Base-by-base conservation (phyloP, 345 rosid genomes). In the Eucalyptus pauciflora region DNA sequence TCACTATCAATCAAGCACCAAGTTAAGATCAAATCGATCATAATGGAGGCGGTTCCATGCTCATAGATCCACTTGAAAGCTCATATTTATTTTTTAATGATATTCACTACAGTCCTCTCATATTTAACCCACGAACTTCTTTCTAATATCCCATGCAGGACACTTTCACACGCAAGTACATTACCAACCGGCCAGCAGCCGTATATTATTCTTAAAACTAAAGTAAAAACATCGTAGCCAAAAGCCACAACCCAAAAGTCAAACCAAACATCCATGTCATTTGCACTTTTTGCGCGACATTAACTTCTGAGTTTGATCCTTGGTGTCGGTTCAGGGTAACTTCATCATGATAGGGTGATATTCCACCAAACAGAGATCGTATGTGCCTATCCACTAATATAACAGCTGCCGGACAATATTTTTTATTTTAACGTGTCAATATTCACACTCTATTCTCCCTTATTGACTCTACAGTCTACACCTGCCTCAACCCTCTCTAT, bases 401-500 rank as follows among this genome's bases (percentile, higher is more conserved):
- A 52, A 4, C 25, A 0, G 25, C 25, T 52, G 10, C 0, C 10
- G 7, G 1, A 52, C 8, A 2, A 52, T 8, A 52, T 20, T 20
- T 52, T 8, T 52, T 52, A 2, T 52, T 52, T 52, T 52, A 7
- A 8, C 5, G 5, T 8, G 58, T 20, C 1, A 0, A 0, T 52
- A 20, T 0, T 0, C 10, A 10, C 25, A 52, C 58, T 8, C 25
- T 20, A 52, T 52, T 52, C 24, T 18, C 4, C 8, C 5, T 20
- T 20, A 20, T 52, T 18, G 5, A 10, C 10, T 52, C 8, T 20
- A 24, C 58, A 52, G 25, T 52, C 8, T 20, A 24, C 58, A 52
- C 58, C 5, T 20, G 8, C 3, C 58, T 52, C 24, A 18, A 52
- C 2, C 10, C 10, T 18, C 5, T 52, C 25, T 20, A 52, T 52